Percentiles rank a stretch among this genome's conserved stretches.
phyloP scores from a whole-genome alignment of 345 rosid genomes.

The Euphorbia peplus region DNA sequence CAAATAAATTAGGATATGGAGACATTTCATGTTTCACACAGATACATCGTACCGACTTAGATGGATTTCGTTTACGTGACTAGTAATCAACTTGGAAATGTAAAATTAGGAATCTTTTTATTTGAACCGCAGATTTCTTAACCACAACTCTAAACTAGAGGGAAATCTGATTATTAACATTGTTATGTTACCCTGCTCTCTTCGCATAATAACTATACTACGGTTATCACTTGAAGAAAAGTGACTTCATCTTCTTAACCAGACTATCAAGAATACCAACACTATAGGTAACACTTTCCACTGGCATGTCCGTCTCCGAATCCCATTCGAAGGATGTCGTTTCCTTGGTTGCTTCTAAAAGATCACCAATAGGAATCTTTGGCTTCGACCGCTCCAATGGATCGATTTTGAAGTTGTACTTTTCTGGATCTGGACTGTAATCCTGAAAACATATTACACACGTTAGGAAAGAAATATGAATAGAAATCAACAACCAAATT shows the following conservation, averaged over 20 bases:
- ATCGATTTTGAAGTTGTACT: conserved; percentile 49
- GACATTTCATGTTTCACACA: too few relatives aligned
- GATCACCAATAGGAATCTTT: conserved; percentile 41
- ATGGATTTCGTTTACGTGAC: too few relatives aligned
- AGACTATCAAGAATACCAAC: conserved; percentile 30
- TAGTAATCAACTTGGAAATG: too few relatives aligned
- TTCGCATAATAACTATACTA: too few relatives aligned
- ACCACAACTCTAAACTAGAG: too few relatives aligned
- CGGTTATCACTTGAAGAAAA: too few relatives aligned
- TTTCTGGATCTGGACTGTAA: conserved; percentile 45
- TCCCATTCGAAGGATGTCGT: conserved; percentile 63
- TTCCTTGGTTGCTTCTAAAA: conserved; percentile 57
- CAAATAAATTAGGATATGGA: too few relatives aligned
- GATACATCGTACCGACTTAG: too few relatives aligned
- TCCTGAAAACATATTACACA: conserved; percentile 36
- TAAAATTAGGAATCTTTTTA: too few relatives aligned
- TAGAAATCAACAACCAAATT: neutral
- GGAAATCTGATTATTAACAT: too few relatives aligned
- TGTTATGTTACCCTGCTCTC: too few relatives aligned
- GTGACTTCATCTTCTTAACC: conserved; percentile 26
- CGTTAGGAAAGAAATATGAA: neutral
- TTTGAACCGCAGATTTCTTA: too few relatives aligned
- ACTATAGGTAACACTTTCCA: conserved; percentile 37
- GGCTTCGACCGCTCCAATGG: conserved; percentile 49
- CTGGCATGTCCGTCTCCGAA: conserved; percentile 57